Conservation (phyloP, 805 yeast species). For the Barnettozyma pratensis region DNA sequence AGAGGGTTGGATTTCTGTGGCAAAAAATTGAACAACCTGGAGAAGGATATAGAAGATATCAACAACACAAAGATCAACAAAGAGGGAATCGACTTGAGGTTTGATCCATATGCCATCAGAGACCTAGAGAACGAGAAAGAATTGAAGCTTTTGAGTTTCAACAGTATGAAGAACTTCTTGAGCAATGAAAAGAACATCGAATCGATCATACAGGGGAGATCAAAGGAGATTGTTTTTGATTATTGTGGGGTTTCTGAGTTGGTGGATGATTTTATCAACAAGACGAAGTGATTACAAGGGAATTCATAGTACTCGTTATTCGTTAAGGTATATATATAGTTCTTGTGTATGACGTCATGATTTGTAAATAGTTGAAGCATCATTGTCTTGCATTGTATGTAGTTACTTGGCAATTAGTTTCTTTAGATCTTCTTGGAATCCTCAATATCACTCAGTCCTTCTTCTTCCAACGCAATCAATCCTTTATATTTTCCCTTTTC, state of each 20-base stretch:
- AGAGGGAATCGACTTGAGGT: conserved; percentile 26
- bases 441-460: conserved; percentile 13
- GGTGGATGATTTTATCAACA: conserved; percentile 1
- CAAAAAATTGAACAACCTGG: conserved; percentile 27
- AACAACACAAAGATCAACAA: conserved; percentile 16
- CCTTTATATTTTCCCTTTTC: conserved; percentile 28
- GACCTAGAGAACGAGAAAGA: conserved; percentile 30
- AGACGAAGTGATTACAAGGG: not conserved
- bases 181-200: conserved; percentile 39
- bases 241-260: conserved; percentile 28
- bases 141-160: conserved; percentile 25
- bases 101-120: conserved; percentile 48
- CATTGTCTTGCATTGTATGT: no score
- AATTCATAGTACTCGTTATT: no score
- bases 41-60: conserved; percentile 24
- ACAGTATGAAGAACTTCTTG: conserved; percentile 30
- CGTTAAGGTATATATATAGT: not conserved
- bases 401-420: not conserved
- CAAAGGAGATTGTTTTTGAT: conserved; percentile 30
- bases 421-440: not conserved
- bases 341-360: not conserved
- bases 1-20: conserved; percentile 39
- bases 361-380: not conserved
- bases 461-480: conserved; percentile 20
- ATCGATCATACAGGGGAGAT: conserved; percentile 33